Conservation (phyloP, 768 basidiomycete species). For the Suillus tomentosus region DNA sequence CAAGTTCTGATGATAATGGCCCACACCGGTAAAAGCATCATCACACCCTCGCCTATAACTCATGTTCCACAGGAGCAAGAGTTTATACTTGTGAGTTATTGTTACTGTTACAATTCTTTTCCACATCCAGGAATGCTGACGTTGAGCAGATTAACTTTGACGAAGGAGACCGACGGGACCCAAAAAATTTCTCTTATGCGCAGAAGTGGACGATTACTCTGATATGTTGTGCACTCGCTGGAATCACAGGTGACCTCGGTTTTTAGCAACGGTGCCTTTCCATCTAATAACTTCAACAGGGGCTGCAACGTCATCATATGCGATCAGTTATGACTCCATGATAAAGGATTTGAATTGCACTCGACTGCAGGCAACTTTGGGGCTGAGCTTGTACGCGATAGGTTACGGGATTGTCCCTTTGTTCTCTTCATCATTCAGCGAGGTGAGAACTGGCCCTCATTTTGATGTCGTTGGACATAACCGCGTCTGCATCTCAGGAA, state of each 20-base stretch:
- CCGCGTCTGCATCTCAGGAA: slow-evolving; percentile 40
- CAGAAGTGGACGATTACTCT: slow-evolving; percentile 47
- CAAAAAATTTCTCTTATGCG: slow-evolving; percentile 35
- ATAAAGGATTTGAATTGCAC: slow-evolving; percentile 44
- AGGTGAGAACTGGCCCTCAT: slow-evolving; percentile 29
- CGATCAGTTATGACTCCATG: slow-evolving; percentile 59
- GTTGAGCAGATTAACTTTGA: slow-evolving; percentile 40
- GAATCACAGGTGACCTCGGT: slow-evolving; percentile 20
- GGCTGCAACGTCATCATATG: slow-evolving; percentile 52
- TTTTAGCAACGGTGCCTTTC: neutral
- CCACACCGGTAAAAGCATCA: neutral
- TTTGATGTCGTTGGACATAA: neutral
- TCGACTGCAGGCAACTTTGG: slow-evolving; percentile 45
- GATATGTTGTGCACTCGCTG: slow-evolving; percentile 29
- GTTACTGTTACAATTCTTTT: neutral
- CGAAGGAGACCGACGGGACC: slow-evolving; percentile 40
- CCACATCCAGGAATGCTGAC: neutral
- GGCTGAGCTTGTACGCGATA: slow-evolving; percentile 53
- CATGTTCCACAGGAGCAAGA: neutral
- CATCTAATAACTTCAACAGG: slow-evolving; percentile 34
- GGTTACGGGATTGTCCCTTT: slow-evolving; percentile 66
- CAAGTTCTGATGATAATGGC: slow-evolving; percentile 2
- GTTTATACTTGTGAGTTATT: neutral
- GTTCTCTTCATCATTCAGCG: slow-evolving; percentile 66
- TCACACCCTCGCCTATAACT: neutral